Conservation (phyloP, 768 basidiomycete genomes). For the Mycena albidolilacea region DNA sequence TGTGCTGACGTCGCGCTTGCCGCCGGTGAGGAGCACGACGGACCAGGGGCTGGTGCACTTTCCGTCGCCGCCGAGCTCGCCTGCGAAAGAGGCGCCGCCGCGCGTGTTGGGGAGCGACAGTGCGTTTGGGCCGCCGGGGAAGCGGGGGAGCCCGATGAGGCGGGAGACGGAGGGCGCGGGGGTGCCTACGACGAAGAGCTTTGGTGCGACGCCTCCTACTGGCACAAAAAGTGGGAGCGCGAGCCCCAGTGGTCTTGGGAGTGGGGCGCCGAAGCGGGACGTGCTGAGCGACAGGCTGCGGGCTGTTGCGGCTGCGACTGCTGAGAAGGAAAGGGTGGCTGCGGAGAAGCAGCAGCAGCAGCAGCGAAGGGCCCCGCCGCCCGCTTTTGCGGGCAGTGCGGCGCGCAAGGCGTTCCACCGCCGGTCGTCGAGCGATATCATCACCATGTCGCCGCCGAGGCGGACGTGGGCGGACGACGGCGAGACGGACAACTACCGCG, state of each 20-base stretch:
- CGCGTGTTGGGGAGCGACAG: conserved; percentile 3
- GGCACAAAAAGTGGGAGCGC: neutral
- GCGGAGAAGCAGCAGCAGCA: neutral
- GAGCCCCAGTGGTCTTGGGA: neutral
- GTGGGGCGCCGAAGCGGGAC: conserved; percentile 47
- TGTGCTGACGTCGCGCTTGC: conserved; percentile 38
- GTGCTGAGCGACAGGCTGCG: conserved; percentile 60
- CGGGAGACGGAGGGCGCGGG: conserved; percentile 38
- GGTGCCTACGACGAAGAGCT: conserved; percentile 29
- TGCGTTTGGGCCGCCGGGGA: neutral
- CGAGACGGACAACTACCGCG: conserved; percentile 2
- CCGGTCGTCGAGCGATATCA: conserved; percentile 42
- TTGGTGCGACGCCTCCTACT: neutral
- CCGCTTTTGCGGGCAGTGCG: conserved; percentile 10
- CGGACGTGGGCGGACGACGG: conserved; percentile 27
- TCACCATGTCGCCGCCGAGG: conserved; percentile 9
- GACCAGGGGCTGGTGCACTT: conserved; percentile 28
- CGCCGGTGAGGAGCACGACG: conserved; percentile 20
- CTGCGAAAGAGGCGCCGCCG: conserved; percentile 33
- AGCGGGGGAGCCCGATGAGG: conserved; percentile 26
- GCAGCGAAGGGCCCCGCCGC: conserved; percentile 14
- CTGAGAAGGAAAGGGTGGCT: conserved; percentile 18
- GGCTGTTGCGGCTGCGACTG: conserved; percentile 48
- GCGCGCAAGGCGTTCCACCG: conserved; percentile 39
- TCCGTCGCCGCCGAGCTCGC: conserved; percentile 35